Evolutionary conservation across 1,139 yeast species (phyloP).

Genomic region (Cylindricascospora bacillispora): DNA sequence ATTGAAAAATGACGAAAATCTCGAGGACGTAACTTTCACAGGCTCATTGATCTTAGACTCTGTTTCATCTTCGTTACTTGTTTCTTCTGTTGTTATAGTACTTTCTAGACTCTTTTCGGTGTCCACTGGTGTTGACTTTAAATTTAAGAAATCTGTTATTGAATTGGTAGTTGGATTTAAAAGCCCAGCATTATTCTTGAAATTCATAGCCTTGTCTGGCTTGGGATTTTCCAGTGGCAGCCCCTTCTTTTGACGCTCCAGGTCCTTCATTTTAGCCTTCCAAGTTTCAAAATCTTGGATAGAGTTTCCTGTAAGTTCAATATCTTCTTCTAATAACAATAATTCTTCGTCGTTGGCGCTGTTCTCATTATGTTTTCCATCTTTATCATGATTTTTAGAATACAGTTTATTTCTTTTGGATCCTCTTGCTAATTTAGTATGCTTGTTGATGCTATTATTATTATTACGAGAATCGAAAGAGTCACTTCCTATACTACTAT

Average conservation of each 20-base stretch:
- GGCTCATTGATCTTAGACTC: slow-evolving; percentile 6
- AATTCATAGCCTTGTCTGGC: slow-evolving; percentile 27
- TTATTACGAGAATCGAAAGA: slow-evolving; percentile 6
- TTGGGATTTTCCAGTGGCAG: slow-evolving; percentile 32
- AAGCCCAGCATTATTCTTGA: background rate
- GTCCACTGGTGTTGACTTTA: slow-evolving; percentile 8
- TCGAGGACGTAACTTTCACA: slow-evolving; percentile 19
- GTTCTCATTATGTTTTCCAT: slow-evolving; percentile 6
- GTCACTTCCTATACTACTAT: slow-evolving; percentile 3
- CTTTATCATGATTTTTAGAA: slow-evolving; percentile 6
- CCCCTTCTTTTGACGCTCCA: slow-evolving; percentile 43
- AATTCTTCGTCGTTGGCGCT: slow-evolving; percentile 6
- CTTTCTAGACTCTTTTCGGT: background rate
- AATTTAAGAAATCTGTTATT: slow-evolving; percentile 22
- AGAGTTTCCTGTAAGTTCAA: slow-evolving; percentile 34
- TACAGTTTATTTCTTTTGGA: too few species aligned
- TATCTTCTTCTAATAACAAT: slow-evolving; percentile 23
- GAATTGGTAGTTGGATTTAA: slow-evolving; percentile 8
- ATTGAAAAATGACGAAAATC: slow-evolving; percentile 24
- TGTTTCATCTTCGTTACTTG: background rate
- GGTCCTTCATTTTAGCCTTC: slow-evolving; percentile 49
- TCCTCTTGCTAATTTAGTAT: background rate
- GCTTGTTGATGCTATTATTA: slow-evolving; percentile 4
- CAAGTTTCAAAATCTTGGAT: slow-evolving; percentile 65
- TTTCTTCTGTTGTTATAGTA: background rate